Evolutionary conservation across 306 rosid species (phyloP).

Genomic region (Inga leiocalycina): DNA sequence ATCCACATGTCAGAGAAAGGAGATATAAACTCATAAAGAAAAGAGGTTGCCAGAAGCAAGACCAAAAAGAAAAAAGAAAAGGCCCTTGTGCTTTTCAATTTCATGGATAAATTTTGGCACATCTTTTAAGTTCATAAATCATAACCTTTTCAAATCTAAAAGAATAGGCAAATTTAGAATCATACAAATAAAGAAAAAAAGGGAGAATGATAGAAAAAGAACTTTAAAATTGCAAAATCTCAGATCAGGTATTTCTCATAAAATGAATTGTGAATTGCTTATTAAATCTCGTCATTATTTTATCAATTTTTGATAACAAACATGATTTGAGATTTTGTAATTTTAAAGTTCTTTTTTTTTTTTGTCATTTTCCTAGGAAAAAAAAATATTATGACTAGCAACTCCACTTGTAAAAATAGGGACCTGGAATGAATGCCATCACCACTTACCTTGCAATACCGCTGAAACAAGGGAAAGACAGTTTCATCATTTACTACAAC

Average conservation of each 20-base stretch:
- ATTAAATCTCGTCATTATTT: no score
- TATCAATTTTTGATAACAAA: no score
- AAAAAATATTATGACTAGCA: constrained; percentile 2
- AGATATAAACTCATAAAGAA: constrained; percentile 16
- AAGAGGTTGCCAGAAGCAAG: constrained; percentile 10
- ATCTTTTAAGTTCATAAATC: neutral
- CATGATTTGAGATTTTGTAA: no score
- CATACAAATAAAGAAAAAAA: neutral
- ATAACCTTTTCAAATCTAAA: constrained; percentile 1
- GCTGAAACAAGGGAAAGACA: constrained; percentile 80
- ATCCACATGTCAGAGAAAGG: constrained; percentile 37
- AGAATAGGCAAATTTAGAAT: neutral
- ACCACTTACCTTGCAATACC: constrained; percentile 72
- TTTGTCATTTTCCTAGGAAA: neutral
- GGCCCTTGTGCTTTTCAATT: neutral
- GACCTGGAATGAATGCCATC: constrained; percentile 5
- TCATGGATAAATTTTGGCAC: constrained; percentile 12
- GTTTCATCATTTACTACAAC: constrained; percentile 75
- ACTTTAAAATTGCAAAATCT: no score
- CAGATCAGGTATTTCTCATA: no score
- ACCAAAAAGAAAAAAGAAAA: neutral
- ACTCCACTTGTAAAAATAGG: constrained; percentile 12
- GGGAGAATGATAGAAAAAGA: no score
- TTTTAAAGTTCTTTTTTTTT: no score
- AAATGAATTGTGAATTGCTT: no score